These are phyloP conservation scores for Trichoderma gracile DNA, from an alignment of 2,329 filamentous ascomycete genomes.

Conservation along the genomic window DNA sequence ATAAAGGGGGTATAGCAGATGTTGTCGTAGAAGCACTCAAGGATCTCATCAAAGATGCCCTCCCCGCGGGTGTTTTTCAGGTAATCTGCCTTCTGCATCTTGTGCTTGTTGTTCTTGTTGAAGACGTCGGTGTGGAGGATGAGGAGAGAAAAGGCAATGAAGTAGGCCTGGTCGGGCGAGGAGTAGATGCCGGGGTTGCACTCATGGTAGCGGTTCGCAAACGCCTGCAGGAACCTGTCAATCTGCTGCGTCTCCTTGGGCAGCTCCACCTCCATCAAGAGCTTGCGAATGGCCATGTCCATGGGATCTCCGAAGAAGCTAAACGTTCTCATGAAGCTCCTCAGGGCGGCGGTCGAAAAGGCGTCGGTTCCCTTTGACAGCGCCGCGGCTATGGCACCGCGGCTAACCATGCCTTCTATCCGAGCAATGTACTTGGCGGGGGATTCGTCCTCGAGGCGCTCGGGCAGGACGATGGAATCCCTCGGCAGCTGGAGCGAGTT, in stretches of 20 bases:
- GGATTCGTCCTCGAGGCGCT: constrained; percentile 82
- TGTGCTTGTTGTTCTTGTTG: constrained; percentile 99
- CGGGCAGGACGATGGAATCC: constrained; percentile 68
- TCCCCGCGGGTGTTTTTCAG: constrained; percentile 92
- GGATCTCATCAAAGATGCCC: constrained; percentile 87
- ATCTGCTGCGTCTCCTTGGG: constrained; percentile 98
- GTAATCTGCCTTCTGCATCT: constrained; percentile 96
- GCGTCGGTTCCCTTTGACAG: constrained; percentile 83
- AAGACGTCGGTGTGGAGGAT: constrained; percentile 99
- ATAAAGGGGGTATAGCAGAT: constrained; percentile 98
- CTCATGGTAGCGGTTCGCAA: constrained; percentile 95
- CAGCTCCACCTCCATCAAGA: constrained; percentile 93
- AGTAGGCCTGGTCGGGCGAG: constrained; percentile 92
- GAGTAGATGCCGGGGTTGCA: constrained; percentile 97
- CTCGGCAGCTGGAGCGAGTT: constrained; percentile 79
- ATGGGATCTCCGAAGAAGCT: constrained; percentile 95
- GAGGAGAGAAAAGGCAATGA: constrained; percentile 93
- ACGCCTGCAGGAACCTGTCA: constrained; percentile 88
- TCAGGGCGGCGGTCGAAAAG: constrained; percentile 79
- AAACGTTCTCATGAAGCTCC: constrained; percentile 95
- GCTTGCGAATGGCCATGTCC: constrained; percentile 94
- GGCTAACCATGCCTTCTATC: constrained; percentile 76
- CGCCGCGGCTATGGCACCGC: constrained; percentile 79
- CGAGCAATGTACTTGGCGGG: constrained; percentile 85
- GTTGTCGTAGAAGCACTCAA: constrained; percentile 98